Conservation (phyloP, 2,329 filamentous ascomycete species). For the Pseudogymnoascus sp. region DNA sequence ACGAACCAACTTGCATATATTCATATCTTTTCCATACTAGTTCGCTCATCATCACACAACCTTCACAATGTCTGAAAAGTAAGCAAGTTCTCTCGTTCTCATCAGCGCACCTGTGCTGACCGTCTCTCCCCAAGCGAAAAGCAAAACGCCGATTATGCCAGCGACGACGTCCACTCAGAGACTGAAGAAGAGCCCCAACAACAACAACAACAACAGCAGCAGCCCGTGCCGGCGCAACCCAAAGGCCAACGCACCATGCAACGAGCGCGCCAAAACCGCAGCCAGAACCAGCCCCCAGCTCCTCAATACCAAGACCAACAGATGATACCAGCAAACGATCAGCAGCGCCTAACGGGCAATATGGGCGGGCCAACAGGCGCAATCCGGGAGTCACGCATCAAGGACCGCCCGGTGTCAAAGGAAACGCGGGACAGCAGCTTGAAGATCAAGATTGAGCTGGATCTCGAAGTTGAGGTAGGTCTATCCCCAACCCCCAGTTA, state of each 20-base stretch:
- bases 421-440: constrained; percentile 32
- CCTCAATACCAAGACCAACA: constrained; percentile 8
- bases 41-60: constrained; percentile 15
- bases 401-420: constrained; percentile 31
- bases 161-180: constrained; percentile 34
- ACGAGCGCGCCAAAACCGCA: constrained; percentile 10
- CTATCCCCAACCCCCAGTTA: not conserved
- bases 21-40: not conserved
- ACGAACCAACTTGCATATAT: not conserved
- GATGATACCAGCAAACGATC: constrained; percentile 16
- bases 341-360: constrained; percentile 22
- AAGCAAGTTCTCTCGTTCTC: constrained; percentile 16
- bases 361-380: constrained; percentile 26
- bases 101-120: constrained; percentile 18
- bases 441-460: constrained; percentile 37
- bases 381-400: constrained; percentile 32
- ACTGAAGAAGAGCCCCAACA: constrained; percentile 34
- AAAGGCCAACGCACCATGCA: constrained; percentile 16
- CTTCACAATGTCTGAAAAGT: constrained; percentile 22
- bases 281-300: constrained; percentile 9
- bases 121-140: constrained; percentile 11
- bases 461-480: constrained; percentile 27
- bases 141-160: constrained; percentile 14
- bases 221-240: constrained; percentile 28
- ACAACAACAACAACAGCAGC: constrained; percentile 25